Evolutionary conservation across 305 asterid genomes (phyloP).

Genomic region (Lippia alba): DNA sequence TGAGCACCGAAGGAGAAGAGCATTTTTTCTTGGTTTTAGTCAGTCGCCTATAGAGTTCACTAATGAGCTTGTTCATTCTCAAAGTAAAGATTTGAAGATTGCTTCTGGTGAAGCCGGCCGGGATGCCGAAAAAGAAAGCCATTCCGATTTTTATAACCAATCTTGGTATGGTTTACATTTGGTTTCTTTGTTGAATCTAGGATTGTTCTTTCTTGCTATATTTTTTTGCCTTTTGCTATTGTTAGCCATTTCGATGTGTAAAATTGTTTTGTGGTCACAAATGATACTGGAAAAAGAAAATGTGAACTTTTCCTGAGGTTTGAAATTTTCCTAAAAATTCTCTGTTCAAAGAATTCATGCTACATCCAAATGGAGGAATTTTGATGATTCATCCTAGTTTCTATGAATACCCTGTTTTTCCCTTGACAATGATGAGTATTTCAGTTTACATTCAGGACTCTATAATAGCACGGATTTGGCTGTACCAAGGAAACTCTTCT

Average conservation of each 20-base stretch:
- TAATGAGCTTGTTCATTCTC: conserved; percentile 73
- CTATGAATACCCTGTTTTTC: too few species aligned
- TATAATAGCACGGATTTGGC: too few species aligned
- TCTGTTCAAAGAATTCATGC: too few species aligned
- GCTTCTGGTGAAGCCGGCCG: conserved; percentile 73
- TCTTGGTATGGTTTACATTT: conserved; percentile 58
- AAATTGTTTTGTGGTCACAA: background rate
- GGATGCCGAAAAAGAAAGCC: conserved; percentile 70
- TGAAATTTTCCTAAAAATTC: too few species aligned
- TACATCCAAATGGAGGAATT: too few species aligned
- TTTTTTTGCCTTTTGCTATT: conserved; percentile 14
- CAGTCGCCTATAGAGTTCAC: conserved; percentile 83
- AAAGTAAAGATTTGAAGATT: conserved; percentile 71
- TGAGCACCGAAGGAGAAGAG: conserved; percentile 78
- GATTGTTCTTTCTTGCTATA: background rate
- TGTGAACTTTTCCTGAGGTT: too few species aligned
- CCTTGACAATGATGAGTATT: too few species aligned
- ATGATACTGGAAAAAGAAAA: background rate
- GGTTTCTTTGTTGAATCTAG: too few species aligned
- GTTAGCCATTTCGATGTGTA: background rate
- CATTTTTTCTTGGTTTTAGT: conserved; percentile 82
- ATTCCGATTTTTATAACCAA: conserved; percentile 76
- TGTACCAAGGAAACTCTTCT: too few species aligned
- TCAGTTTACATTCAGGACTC: too few species aligned
- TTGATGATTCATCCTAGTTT: too few species aligned